Evolutionary conservation across 2,329 filamentous ascomycete species (phyloP).

Genomic region (Aphanoascus verrucosus): DNA sequence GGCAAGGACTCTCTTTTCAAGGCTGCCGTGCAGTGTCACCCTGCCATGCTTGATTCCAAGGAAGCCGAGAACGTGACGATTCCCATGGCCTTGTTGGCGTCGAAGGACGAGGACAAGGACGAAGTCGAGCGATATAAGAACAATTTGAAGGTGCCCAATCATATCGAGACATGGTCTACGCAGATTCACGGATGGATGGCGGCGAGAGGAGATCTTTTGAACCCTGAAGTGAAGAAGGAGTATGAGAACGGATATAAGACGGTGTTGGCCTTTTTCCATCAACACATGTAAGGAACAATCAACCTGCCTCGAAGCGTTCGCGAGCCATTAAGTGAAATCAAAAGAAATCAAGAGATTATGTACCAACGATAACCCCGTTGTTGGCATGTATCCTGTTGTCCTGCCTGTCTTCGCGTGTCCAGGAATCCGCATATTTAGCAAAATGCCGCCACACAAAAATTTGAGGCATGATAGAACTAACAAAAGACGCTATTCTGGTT

Average conservation of each 20-base stretch:
- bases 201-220: slow-evolving; percentile 20
- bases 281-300: slow-evolving; percentile 21
- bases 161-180: slow-evolving; percentile 25
- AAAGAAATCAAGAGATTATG: not conserved
- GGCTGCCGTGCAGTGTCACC: slow-evolving; percentile 43
- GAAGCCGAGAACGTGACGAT: slow-evolving; percentile 45
- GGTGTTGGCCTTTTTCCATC: slow-evolving; percentile 22
- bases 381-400: no score
- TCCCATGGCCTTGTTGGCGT: slow-evolving; percentile 44
- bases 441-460: not conserved
- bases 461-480: not conserved
- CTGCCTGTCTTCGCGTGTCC: no score
- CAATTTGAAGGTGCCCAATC: slow-evolving; percentile 21
- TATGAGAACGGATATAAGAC: slow-evolving; percentile 27
- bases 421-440: no score
- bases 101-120: slow-evolving; percentile 43
- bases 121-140: slow-evolving; percentile 25
- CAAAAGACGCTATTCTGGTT: not conserved
- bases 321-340: not conserved
- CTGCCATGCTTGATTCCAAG: slow-evolving; percentile 46
- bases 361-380: no score
- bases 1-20: slow-evolving; percentile 42
- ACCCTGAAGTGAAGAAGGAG: slow-evolving; percentile 23
- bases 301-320: not conserved
- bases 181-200: slow-evolving; percentile 31